phyloP scores from a whole-genome alignment of 2,329 filamentous ascomycete genomes.

The Ceratocystis cubensis region DNA sequence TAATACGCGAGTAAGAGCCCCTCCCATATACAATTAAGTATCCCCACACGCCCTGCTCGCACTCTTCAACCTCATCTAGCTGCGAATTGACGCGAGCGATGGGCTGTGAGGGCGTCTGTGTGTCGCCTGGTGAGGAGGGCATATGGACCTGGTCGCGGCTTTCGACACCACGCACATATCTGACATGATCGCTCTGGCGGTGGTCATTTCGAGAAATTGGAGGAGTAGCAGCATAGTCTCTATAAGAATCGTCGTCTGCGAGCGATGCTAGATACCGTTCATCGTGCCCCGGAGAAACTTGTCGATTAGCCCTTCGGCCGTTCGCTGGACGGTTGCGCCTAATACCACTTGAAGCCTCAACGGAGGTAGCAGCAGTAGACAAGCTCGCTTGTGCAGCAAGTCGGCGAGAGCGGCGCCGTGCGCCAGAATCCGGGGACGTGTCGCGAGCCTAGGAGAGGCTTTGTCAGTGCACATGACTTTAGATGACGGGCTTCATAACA shows the following conservation, averaged over 20 bases:
- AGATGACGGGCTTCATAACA: background rate
- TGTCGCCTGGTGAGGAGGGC: constrained; percentile 11
- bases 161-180: background rate
- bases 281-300: background rate
- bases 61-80: constrained; percentile 68
- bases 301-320: background rate
- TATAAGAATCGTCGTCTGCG: background rate
- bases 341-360: constrained; percentile 1
- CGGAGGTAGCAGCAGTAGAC: background rate
- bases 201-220: background rate
- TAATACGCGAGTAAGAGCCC: constrained; percentile 51
- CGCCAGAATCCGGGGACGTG: background rate
- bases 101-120: constrained; percentile 16
- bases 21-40: constrained; percentile 76
- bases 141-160: constrained; percentile 11
- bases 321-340: background rate
- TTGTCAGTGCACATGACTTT: constrained; percentile 2
- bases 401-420: constrained; percentile 17
- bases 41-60: constrained; percentile 81
- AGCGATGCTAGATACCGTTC: background rate
- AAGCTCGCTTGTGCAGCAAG: background rate
- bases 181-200: background rate
- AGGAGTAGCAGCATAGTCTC: constrained; percentile 7
- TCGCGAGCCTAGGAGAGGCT: constrained; percentile 6
- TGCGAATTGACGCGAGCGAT: constrained; percentile 31